Percentiles rank a stretch among this genome's conserved stretches.
These are phyloP conservation scores for Vitis hybrid DNA, from an alignment of 177 flowering plant genomes.

Conservation along the genomic window DNA sequence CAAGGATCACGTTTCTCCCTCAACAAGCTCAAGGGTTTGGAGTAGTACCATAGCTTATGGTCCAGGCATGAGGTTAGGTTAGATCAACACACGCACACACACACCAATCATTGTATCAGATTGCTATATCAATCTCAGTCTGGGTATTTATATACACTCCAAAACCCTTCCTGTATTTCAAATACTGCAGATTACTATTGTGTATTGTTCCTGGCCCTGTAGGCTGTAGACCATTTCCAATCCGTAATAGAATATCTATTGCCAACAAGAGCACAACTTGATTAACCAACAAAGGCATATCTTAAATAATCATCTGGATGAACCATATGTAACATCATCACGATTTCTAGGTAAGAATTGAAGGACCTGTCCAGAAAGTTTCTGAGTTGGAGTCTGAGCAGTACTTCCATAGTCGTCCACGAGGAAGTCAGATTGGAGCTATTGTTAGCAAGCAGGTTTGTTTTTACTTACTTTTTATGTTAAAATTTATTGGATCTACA, in stretches of 20 bases:
- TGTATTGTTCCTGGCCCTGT: too few species aligned
- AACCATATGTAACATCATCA: neutral
- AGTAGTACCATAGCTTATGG: too few species aligned
- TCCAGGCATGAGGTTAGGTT: too few species aligned
- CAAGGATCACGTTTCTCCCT: neutral
- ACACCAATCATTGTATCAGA: too few species aligned
- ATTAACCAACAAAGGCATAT: neutral
- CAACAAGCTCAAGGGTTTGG: too few species aligned
- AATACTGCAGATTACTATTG: too few species aligned
- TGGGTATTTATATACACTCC: too few species aligned
- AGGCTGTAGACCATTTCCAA: too few species aligned
- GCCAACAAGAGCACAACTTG: neutral
- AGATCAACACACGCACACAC: too few species aligned
- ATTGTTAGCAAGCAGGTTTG: conserved; percentile 83
- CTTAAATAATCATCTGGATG: neutral
- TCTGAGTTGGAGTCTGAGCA: conserved; percentile 86
- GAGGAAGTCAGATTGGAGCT: conserved; percentile 93
- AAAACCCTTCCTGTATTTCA: too few species aligned
- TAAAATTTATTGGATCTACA: neutral
- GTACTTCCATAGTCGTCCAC: conserved; percentile 92
- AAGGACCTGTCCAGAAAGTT: conserved; percentile 82
- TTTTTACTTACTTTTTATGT: neutral
- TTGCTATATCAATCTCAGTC: too few species aligned
- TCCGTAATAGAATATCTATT: neutral
- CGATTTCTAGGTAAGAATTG: conserved; percentile 75